Conservation (phyloP, 2,329 filamentous ascomycete genomes). For the Scedosporium boydii region DNA sequence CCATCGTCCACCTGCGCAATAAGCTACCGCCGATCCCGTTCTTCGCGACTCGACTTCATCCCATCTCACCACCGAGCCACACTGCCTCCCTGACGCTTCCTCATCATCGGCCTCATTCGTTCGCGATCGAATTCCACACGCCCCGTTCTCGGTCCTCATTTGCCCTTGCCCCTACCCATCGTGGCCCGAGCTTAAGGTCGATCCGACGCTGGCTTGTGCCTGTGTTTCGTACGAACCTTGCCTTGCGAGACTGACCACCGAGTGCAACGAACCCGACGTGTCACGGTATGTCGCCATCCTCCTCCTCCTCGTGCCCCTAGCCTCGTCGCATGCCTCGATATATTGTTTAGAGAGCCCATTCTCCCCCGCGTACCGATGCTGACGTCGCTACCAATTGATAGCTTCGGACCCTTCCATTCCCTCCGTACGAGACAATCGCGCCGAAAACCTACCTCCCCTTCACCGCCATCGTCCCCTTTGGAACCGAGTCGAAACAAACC, state of each 20-base stretch:
- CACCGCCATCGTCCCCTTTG: background rate
- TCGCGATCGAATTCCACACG: background rate
- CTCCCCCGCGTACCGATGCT: background rate
- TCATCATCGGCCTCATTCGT: background rate
- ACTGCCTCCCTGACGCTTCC: background rate
- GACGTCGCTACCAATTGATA: background rate
- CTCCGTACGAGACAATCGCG: background rate
- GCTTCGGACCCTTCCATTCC: background rate
- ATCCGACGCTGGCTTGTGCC: background rate
- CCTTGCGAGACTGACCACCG: background rate
- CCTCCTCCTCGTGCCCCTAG: background rate
- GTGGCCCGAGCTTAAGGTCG: background rate
- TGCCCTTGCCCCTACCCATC: background rate
- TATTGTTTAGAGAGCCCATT: background rate
- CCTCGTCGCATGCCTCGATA: background rate
- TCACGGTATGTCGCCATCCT: slow-evolving; percentile 1
- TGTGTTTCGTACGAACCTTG: background rate
- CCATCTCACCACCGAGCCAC: background rate
- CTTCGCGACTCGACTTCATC: background rate
- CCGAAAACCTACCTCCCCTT: background rate
- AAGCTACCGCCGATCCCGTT: background rate
- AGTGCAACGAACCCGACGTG: background rate
- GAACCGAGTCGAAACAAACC: background rate
- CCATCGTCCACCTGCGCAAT: background rate
- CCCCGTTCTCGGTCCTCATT: background rate